Percentiles rank a stretch among this genome's conserved stretches.
phyloP scores from a whole-genome alignment of 2,329 filamentous ascomycete species.

The Diaporthe eres region DNA sequence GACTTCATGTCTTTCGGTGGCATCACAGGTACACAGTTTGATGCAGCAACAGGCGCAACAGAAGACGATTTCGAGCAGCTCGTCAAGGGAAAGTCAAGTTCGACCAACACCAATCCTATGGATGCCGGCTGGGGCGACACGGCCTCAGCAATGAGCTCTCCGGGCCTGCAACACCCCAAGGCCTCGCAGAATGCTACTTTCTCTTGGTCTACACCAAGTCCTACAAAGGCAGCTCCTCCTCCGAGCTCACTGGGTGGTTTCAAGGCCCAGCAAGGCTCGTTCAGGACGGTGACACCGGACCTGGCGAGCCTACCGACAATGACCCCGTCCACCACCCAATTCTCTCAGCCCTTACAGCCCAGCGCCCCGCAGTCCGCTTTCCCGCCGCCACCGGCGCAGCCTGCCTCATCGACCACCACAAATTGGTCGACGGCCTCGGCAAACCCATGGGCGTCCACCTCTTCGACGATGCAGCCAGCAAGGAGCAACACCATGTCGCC shows the following conservation, averaged over 20 bases:
- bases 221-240: slow-evolving; percentile 52
- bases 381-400: slow-evolving; percentile 48
- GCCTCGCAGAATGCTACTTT: slow-evolving; percentile 62
- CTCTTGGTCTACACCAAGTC: slow-evolving; percentile 74
- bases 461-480: slow-evolving; percentile 50
- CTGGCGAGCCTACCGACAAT: slow-evolving; percentile 68
- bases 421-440: slow-evolving; percentile 65
- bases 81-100: slow-evolving; percentile 79
- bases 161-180: slow-evolving; percentile 51
- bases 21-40: slow-evolving; percentile 72
- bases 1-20: slow-evolving; percentile 81
- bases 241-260: slow-evolving; percentile 51
- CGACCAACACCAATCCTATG: slow-evolving; percentile 54
- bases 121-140: slow-evolving; percentile 66
- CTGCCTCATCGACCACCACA: slow-evolving; percentile 55
- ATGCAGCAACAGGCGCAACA: slow-evolving; percentile 64
- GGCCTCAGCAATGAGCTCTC: slow-evolving; percentile 52
- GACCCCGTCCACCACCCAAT: slow-evolving; percentile 73
- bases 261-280: slow-evolving; percentile 58
- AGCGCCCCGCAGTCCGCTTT: slow-evolving; percentile 45
- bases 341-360: slow-evolving; percentile 71
- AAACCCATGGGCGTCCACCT: slow-evolving; percentile 64
- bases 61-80: slow-evolving; percentile 89
- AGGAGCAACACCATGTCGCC: slow-evolving; percentile 43
- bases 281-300: slow-evolving; percentile 72